Conservation (phyloP, 169 alveolate genomes). For the Eimeria sp. region DNA sequence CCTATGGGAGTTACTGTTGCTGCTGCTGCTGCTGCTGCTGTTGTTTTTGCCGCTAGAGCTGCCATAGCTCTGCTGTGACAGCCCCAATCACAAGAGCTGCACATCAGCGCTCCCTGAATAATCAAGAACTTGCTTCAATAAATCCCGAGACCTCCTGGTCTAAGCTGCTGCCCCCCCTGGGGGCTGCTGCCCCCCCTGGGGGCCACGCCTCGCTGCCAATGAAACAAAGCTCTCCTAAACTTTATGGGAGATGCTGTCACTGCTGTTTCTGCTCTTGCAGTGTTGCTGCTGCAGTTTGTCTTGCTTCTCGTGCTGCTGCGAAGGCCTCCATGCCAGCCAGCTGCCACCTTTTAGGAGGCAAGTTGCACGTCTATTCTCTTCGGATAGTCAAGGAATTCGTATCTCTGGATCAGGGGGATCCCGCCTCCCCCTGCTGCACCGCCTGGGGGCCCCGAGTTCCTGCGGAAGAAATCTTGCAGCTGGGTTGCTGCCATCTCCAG, state of each 20-base stretch:
- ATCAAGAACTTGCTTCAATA: background rate
- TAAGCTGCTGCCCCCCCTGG: background rate
- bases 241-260: background rate
- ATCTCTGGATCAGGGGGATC: constrained; percentile 15
- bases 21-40: too few species aligned
- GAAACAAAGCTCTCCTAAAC: background rate
- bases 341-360: background rate
- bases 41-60: too few species aligned
- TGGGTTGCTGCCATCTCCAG: constrained; percentile 68
- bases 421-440: background rate
- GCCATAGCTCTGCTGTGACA: too few species aligned
- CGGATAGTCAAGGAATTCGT: constrained; percentile 76
- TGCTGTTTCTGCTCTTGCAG: background rate
- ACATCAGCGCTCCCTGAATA: background rate
- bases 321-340: background rate
- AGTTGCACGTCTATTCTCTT: constrained; percentile 68
- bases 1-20: background rate
- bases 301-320: background rate
- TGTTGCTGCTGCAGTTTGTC: background rate
- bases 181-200: background rate
- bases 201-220: background rate
- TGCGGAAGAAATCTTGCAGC: constrained; percentile 74
- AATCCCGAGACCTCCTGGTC: background rate
- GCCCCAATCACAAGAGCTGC: background rate
- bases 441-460: constrained; percentile 52